Conservation (phyloP, 2,329 filamentous ascomycete genomes). For the Fusarium vanettenii region DNA sequence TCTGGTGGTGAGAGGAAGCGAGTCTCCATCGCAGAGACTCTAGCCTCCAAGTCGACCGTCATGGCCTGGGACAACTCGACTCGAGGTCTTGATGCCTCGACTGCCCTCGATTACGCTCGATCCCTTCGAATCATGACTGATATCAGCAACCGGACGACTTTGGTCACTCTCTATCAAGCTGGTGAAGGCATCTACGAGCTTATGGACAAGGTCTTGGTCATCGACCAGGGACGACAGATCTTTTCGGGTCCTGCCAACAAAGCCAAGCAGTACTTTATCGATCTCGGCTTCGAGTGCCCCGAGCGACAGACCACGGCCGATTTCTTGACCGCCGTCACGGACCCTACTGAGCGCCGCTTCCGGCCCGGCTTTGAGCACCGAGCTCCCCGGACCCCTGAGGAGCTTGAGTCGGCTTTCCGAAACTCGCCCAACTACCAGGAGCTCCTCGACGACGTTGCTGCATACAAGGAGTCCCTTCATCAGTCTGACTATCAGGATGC, state of each 20-base stretch:
- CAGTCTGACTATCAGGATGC: constrained; percentile 69
- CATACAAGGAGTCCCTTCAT: constrained; percentile 58
- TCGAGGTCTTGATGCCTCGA: constrained; percentile 82
- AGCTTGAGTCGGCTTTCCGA: constrained; percentile 74
- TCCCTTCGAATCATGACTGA: constrained; percentile 80
- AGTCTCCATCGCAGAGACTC: constrained; percentile 81
- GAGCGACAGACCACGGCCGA: constrained; percentile 71
- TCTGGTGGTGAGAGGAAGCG: constrained; percentile 85
- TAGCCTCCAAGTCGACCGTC: constrained; percentile 78
- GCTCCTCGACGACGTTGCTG: constrained; percentile 68
- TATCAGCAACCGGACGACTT: constrained; percentile 70
- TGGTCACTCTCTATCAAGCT: constrained; percentile 57
- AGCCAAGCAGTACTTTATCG: constrained; percentile 74
- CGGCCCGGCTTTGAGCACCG: constrained; percentile 71
- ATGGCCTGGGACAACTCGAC: constrained; percentile 86
- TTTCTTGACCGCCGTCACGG: constrained; percentile 53
- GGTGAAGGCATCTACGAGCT: constrained; percentile 57
- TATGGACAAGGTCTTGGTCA: constrained; percentile 85
- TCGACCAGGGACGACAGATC: constrained; percentile 75
- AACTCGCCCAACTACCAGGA: constrained; percentile 69
- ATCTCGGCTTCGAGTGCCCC: constrained; percentile 77
- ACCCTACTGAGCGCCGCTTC: constrained; percentile 76
- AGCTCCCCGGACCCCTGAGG: constrained; percentile 75
- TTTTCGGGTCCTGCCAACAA: constrained; percentile 73
- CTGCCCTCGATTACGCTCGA: constrained; percentile 81